Evolutionary conservation across 1,139 yeast genomes (phyloP).

Genomic region (Taphrina deformans): DNA sequence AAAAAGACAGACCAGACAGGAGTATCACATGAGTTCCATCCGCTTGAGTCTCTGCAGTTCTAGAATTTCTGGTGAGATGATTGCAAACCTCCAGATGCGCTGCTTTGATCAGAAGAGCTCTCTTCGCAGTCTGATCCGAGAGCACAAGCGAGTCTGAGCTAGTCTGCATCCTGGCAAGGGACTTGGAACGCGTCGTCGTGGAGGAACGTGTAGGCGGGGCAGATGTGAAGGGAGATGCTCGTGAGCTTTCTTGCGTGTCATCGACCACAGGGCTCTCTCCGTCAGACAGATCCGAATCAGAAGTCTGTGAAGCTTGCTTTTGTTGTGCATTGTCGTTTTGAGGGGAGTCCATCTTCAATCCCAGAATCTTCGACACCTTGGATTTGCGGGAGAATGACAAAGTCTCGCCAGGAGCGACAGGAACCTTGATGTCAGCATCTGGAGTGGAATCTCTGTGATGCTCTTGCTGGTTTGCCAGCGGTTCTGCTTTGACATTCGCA

Average conservation of each 20-base stretch:
- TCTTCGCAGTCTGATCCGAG: slow-evolving; percentile 5
- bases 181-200: neutral
- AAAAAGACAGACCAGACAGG: slow-evolving; percentile 7
- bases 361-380: neutral
- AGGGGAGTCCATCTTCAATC: neutral
- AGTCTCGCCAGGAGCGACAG: slow-evolving; percentile 1
- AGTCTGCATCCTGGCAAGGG: neutral
- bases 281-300: neutral
- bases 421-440: neutral
- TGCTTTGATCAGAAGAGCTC: slow-evolving; percentile 12
- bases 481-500: neutral
- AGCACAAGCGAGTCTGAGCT: neutral
- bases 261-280: neutral
- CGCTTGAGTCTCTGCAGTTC: neutral
- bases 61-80: neutral
- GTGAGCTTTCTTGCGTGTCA: neutral
- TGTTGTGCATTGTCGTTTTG: neutral
- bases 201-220: neutral
- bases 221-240: neutral
- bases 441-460: neutral
- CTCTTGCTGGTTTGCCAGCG: neutral
- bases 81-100: slow-evolving; percentile 13
- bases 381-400: slow-evolving; percentile 5
- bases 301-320: neutral
- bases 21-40: neutral